Conservation (phyloP, 352 stramenopile species). For the Globisporangium spiculum region DNA sequence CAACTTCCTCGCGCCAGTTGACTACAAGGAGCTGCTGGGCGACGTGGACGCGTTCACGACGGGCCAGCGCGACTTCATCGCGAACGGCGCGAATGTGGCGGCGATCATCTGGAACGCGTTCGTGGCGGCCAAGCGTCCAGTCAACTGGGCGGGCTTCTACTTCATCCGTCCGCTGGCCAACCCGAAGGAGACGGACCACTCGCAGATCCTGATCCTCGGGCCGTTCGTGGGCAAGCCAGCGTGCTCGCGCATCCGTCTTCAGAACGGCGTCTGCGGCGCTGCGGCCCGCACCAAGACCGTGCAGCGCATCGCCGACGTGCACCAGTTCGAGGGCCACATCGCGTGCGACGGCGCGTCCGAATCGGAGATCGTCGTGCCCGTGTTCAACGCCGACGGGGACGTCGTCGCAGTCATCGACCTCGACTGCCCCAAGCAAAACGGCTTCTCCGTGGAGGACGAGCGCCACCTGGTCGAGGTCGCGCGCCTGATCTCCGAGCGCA, state of each 20-base stretch:
- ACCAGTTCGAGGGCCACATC: slow-evolving; percentile 79
- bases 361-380: slow-evolving; percentile 79
- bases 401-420: slow-evolving; percentile 78
- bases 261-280: slow-evolving; percentile 71
- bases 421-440: slow-evolving; percentile 66
- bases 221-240: slow-evolving; percentile 83
- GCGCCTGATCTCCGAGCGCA: slow-evolving; percentile 48
- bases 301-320: slow-evolving; percentile 74
- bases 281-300: slow-evolving; percentile 59
- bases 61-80: slow-evolving; percentile 71
- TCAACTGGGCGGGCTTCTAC: slow-evolving; percentile 87
- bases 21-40: slow-evolving; percentile 58
- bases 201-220: slow-evolving; percentile 66
- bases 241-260: slow-evolving; percentile 75
- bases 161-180: slow-evolving; percentile 63
- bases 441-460: slow-evolving; percentile 72
- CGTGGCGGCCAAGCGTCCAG: slow-evolving; percentile 44
- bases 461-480: slow-evolving; percentile 62
- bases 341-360: slow-evolving; percentile 76
- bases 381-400: slow-evolving; percentile 59
- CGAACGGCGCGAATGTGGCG: slow-evolving; percentile 78
- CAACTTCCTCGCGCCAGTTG: slow-evolving; percentile 59
- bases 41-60: slow-evolving; percentile 65
- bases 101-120: slow-evolving; percentile 85
- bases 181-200: slow-evolving; percentile 49